Evolutionary conservation across 2,329 filamentous ascomycete genomes (phyloP).

Genomic region (Aspergillus sp.): DNA sequence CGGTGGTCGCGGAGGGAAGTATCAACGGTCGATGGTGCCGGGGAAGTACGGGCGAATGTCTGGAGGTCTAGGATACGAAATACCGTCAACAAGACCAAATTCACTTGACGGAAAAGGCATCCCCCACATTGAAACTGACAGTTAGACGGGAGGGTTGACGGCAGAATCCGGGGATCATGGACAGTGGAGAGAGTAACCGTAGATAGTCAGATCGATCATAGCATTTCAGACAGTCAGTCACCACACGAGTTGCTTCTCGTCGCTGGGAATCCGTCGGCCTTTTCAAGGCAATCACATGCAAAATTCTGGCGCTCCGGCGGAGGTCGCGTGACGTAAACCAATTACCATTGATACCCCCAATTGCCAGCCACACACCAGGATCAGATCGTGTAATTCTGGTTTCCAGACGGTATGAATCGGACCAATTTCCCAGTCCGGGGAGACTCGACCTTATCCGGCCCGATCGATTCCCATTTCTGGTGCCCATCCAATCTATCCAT

Average conservation of each 20-base stretch:
- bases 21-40: neutral
- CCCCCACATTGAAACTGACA: slow-evolving; percentile 22
- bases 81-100: slow-evolving; percentile 18
- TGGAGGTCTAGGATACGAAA: slow-evolving; percentile 13
- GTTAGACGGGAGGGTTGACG: slow-evolving; percentile 11
- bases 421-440: slow-evolving; percentile 20
- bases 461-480: neutral
- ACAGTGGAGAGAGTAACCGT: slow-evolving; percentile 17
- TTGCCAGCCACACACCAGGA: neutral
- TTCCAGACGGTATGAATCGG: slow-evolving; percentile 15
- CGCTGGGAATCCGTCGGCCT: slow-evolving; percentile 25
- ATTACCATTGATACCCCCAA: slow-evolving; percentile 29
- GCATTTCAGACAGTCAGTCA: neutral
- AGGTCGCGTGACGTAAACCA: slow-evolving; percentile 38
- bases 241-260: neutral
- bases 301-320: slow-evolving; percentile 21
- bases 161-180: slow-evolving; percentile 25
- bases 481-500: neutral
- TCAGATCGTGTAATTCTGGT: slow-evolving; percentile 12
- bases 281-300: slow-evolving; percentile 39
- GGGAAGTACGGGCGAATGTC: neutral
- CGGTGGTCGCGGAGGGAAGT: neutral
- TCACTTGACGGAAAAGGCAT: slow-evolving; percentile 13
- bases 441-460: neutral
- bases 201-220: neutral